Conservation (phyloP, 1,284 basidiomycete species). For the Coniferiporia weirii region DNA sequence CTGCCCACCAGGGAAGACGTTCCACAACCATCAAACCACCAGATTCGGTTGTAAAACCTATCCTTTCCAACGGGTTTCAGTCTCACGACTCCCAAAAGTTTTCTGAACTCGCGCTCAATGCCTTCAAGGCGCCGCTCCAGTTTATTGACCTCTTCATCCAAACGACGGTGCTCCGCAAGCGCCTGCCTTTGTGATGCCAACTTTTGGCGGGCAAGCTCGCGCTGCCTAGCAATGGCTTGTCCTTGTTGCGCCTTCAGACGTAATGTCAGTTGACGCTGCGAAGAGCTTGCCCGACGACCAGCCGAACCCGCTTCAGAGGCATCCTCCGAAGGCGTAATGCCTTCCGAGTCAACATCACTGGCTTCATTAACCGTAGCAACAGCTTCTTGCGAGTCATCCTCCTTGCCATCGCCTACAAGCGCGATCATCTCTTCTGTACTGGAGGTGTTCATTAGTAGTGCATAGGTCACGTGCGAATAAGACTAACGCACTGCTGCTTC, state of each 20-base stretch:
- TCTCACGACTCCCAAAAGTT: constrained; percentile 76
- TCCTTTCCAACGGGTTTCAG: constrained; percentile 88
- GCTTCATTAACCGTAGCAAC: constrained; percentile 44
- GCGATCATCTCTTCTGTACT: constrained; percentile 71
- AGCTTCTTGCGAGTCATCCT: constrained; percentile 29
- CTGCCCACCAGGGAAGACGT: constrained; percentile 70
- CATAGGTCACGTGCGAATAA: constrained; percentile 7
- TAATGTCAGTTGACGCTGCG: constrained; percentile 47
- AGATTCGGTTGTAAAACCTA: constrained; percentile 90
- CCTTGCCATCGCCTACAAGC: constrained; percentile 54
- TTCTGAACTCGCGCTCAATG: constrained; percentile 91
- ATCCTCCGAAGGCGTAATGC: constrained; percentile 42
- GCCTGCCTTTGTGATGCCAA: constrained; percentile 66
- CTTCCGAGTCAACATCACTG: constrained; percentile 52
- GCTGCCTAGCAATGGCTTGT: constrained; percentile 65
- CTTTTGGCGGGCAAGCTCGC: constrained; percentile 70
- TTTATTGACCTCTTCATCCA: constrained; percentile 85
- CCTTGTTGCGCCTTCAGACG: constrained; percentile 45
- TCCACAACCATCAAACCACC: constrained; percentile 99
- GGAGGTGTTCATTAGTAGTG: constrained; percentile 4
- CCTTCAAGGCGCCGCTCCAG: constrained; percentile 74
- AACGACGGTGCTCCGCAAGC: constrained; percentile 68
- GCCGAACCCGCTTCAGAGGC: constrained; percentile 44
- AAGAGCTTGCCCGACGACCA: constrained; percentile 40
- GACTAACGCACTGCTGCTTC: constrained; percentile 73